Percentiles rank a stretch among this genome's conserved stretches.
Conservation (phyloP, 2,329 filamentous ascomycete genomes). For the Teratosphaeria nubilosa region DNA sequence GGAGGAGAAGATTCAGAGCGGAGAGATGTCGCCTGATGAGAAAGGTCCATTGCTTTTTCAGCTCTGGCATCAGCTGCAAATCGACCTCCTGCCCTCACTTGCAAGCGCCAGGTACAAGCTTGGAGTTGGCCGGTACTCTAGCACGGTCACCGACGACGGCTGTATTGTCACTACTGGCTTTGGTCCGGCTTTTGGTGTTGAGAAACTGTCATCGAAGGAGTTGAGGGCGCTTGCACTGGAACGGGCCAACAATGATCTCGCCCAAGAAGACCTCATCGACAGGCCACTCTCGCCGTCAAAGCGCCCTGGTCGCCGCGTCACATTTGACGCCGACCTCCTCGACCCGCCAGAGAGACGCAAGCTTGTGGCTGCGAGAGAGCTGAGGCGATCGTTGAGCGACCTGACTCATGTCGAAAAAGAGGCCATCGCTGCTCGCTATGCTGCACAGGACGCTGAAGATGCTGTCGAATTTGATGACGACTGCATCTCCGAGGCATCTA, state of each 20-base stretch:
- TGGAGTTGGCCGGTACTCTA: slow-evolving; percentile 7
- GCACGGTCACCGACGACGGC: slow-evolving; percentile 10
- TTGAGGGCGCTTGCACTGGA: not conserved
- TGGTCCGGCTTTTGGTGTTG: slow-evolving; percentile 1
- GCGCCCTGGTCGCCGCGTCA: not conserved
- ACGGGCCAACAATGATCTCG: not conserved
- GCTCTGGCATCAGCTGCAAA: not conserved
- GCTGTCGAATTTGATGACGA: slow-evolving; percentile 12
- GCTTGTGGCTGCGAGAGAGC: not conserved
- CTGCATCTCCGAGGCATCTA: slow-evolving; percentile 4
- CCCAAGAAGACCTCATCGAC: not conserved
- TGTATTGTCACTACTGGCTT: slow-evolving; percentile 15
- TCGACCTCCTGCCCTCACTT: not conserved
- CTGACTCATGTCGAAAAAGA: not conserved
- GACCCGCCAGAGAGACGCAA: not conserved
- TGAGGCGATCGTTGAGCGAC: not conserved
- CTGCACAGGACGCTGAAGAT: slow-evolving; percentile 3
- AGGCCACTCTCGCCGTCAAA: not conserved
- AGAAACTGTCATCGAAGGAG: not conserved
- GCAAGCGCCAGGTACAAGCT: not conserved
- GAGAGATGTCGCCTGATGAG: not conserved
- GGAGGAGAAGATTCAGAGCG: not conserved
- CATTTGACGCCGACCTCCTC: not conserved
- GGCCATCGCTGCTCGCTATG: not conserved
- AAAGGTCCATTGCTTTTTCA: not conserved